These are phyloP conservation scores for Calonectria hawksworthii DNA, from an alignment of 2,329 filamentous ascomycete genomes.

Conservation along the genomic window DNA sequence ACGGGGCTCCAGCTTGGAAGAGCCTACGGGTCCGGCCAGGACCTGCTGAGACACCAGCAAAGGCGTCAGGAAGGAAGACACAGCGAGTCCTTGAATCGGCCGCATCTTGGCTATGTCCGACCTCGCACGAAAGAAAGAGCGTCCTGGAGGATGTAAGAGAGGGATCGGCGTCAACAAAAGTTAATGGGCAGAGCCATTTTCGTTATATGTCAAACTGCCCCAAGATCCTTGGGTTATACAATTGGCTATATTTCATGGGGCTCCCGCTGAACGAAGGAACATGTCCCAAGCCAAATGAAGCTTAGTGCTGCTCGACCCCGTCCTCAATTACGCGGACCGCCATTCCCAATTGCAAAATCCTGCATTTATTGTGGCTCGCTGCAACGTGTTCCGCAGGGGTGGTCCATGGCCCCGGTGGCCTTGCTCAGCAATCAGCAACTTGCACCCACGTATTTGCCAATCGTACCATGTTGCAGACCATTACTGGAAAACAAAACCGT, in stretches of 20 bases:
- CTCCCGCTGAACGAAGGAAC: background rate
- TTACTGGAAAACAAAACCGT: background rate
- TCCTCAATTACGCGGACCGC: background rate
- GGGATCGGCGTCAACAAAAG: background rate
- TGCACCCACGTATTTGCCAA: background rate
- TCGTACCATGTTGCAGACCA: background rate
- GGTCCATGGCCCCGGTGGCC: background rate
- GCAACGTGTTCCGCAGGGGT: background rate
- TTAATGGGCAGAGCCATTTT: background rate
- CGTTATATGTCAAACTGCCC: background rate
- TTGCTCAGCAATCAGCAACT: background rate
- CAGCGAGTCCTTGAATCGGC: background rate
- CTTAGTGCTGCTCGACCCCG: background rate
- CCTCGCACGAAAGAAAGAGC: background rate
- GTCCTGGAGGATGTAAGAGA: background rate
- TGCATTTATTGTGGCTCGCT: background rate
- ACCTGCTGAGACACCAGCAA: background rate
- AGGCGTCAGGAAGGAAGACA: background rate
- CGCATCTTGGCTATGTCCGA: background rate
- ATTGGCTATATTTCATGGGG: background rate
- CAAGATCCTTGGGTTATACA: background rate
- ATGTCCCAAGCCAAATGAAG: background rate
- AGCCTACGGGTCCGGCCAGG: background rate
- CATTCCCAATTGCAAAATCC: background rate
- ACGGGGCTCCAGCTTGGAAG: background rate